Percentiles rank a stretch among this genome's conserved stretches.
phyloP scores from a whole-genome alignment of 2,329 filamentous ascomycete species.

The Cordyceps farinosa region DNA sequence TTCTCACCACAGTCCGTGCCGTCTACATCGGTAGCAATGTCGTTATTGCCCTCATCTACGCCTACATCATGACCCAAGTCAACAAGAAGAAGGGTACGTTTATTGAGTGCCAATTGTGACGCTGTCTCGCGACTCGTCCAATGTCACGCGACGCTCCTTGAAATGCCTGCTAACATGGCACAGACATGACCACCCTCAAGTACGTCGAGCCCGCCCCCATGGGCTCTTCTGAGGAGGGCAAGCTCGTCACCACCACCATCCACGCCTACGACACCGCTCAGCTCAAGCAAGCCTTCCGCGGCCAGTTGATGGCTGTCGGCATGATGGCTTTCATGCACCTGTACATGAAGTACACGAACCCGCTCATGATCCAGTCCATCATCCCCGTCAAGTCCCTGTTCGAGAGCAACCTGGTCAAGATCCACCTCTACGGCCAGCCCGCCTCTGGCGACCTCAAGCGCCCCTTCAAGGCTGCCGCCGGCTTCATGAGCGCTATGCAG shows the following conservation, averaged over 20 bases:
- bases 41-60: constrained; percentile 78
- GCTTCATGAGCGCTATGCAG: constrained; percentile 77
- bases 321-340: constrained; percentile 99
- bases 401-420: constrained; percentile 94
- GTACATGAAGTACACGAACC: constrained; percentile 99
- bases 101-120: background rate
- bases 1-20: constrained; percentile 54
- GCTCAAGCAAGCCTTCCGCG: constrained; percentile 79
- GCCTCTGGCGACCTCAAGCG: constrained; percentile 89
- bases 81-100: constrained; percentile 92
- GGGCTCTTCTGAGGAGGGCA: constrained; percentile 90
- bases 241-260: constrained; percentile 93
- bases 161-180: background rate
- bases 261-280: constrained; percentile 91
- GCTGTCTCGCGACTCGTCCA: background rate
- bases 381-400: constrained; percentile 94
- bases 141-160: background rate
- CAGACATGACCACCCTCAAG: constrained; percentile 95
- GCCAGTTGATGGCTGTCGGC: constrained; percentile 89
- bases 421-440: constrained; percentile 83
- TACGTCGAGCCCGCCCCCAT: constrained; percentile 95
- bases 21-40: constrained; percentile 63
- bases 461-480: constrained; percentile 84
- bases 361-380: constrained; percentile 96
- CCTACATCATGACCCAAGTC: constrained; percentile 80